phyloP scores from a whole-genome alignment of 2,329 filamentous ascomycete genomes.

The Dothiorella sarmentorum region DNA sequence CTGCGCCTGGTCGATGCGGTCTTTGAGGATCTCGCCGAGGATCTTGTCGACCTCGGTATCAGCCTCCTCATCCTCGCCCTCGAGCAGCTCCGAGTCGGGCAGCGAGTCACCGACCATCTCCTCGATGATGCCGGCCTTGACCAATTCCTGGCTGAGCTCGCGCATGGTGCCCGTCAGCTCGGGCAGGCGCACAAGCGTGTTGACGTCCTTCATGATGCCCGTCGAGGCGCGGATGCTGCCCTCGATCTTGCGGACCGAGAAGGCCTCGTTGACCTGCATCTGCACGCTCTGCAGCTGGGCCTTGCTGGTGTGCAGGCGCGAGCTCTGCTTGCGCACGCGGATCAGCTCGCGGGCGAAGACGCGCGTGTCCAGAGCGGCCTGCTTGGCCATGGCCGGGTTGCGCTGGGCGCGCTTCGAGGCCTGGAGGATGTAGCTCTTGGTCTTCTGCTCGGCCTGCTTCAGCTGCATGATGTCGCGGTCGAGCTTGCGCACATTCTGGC shows the following conservation, averaged over 20 bases:
- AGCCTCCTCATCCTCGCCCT: constrained; percentile 71
- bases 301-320: constrained; percentile 77
- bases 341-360: constrained; percentile 87
- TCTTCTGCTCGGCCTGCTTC: constrained; percentile 68
- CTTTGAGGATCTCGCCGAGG: constrained; percentile 83
- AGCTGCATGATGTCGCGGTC: constrained; percentile 85
- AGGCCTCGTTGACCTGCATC: constrained; percentile 97
- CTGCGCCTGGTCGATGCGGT: constrained; percentile 65
- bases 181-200: constrained; percentile 76
- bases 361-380: constrained; percentile 78
- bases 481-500: constrained; percentile 85
- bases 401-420: constrained; percentile 77
- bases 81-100: constrained; percentile 64
- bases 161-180: constrained; percentile 87
- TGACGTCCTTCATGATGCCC: constrained; percentile 96
- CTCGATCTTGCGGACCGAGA: constrained; percentile 92
- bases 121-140: constrained; percentile 95
- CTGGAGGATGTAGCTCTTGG: constrained; percentile 77
- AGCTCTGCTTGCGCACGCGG: constrained; percentile 70
- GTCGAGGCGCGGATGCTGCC: constrained; percentile 82
- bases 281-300: constrained; percentile 89
- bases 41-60: constrained; percentile 82
- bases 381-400: constrained; percentile 72
- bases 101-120: constrained; percentile 91
- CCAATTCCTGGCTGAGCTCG: constrained; percentile 79